phyloP scores from a whole-genome alignment of 78 protist species.

The Mastigamoeba balamuthi region DNA sequence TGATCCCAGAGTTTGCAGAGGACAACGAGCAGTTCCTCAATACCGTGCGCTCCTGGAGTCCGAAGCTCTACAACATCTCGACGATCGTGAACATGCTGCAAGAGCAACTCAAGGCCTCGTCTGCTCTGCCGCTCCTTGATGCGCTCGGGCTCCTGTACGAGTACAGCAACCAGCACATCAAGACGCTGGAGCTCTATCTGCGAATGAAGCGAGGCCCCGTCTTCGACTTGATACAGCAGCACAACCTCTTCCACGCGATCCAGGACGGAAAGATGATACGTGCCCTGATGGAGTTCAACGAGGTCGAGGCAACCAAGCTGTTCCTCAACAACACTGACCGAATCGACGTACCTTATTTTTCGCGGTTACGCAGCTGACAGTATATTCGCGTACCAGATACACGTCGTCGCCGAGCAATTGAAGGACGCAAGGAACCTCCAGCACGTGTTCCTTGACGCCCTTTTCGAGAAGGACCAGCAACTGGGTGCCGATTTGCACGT shows the following conservation, averaged over 20 bases:
- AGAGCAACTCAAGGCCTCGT: conserved; percentile 5
- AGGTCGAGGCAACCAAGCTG: conserved; percentile 34
- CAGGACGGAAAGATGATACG: conserved; percentile 26
- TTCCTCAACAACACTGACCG: conserved; percentile 38
- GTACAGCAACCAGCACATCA: conserved; percentile 19
- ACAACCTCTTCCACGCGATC: conserved; percentile 37
- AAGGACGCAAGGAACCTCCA: not conserved
- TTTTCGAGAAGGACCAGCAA: conserved; percentile 52
- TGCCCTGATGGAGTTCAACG: conserved; percentile 36
- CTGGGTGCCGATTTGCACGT: conserved; percentile 57
- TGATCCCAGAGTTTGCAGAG: not conserved
- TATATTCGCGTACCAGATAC: not conserved
- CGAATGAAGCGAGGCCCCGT: conserved; percentile 34
- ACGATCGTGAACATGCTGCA: conserved; percentile 16
- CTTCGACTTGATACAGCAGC: conserved; percentile 44
- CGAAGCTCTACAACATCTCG: conserved; percentile 36
- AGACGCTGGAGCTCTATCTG: conserved; percentile 52
- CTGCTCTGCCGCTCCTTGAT: conserved; percentile 24
- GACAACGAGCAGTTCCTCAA: conserved; percentile 20
- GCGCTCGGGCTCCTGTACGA: conserved; percentile 49
- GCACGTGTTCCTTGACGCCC: conserved; percentile 41
- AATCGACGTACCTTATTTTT: conserved; percentile 30
- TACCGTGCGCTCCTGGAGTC: conserved; percentile 51
- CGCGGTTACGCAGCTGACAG: too few relatives aligned
- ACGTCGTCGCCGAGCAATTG: conserved; percentile 42